A percentile compares a stretch with the other conserved stretches of the same genome.
Evolutionary conservation across 2,329 filamentous ascomycete genomes (phyloP).

Genomic region (Sclerotinia glacialis): DNA sequence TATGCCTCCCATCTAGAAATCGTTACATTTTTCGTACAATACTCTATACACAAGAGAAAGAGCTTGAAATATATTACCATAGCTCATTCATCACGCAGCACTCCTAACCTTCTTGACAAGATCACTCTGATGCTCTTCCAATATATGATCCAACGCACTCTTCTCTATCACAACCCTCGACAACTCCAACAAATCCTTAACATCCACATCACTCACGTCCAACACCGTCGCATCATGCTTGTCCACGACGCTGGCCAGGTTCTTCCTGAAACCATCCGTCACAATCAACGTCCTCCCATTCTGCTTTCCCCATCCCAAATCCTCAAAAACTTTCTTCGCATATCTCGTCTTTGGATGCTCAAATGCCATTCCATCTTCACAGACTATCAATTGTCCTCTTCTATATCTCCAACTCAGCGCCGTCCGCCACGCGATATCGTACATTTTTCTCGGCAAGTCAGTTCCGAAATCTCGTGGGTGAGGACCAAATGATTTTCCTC

Average conservation of each 20-base stretch:
- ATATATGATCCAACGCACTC: conserved; percentile 70
- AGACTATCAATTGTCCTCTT: conserved; percentile 80
- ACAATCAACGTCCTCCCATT: conserved; percentile 74
- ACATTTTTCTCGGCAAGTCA: conserved; percentile 79
- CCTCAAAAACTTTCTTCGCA: conserved; percentile 64
- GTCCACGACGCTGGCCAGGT: conserved; percentile 63
- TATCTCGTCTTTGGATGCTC: conserved; percentile 50
- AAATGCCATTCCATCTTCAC: conserved; percentile 75
- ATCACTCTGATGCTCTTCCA: conserved; percentile 70
- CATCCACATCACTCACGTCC: conserved; percentile 77
- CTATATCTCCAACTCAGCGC: conserved; percentile 89
- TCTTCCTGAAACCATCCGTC: conserved; percentile 57
- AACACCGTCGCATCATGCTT: conserved; percentile 67
- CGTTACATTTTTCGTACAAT: conserved; percentile 19
- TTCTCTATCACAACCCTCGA: conserved; percentile 85
- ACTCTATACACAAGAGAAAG: conserved; percentile 14
- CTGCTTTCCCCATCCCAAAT: conserved; percentile 62
- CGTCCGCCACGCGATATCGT: conserved; percentile 93
- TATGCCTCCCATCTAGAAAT: conserved; percentile 8
- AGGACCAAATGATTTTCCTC: conserved; percentile 87
- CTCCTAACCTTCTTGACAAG: conserved; percentile 40
- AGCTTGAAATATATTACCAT: conserved; percentile 9
- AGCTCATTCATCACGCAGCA: conserved; percentile 29
- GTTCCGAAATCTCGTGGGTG: conserved; percentile 89
- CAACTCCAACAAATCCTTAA: conserved; percentile 88